Evolutionary conservation across 176 grass and related monocot genomes (phyloP), one percentile per base, ranked within the genome.

Genomic region (Secale cereale): DNA sequence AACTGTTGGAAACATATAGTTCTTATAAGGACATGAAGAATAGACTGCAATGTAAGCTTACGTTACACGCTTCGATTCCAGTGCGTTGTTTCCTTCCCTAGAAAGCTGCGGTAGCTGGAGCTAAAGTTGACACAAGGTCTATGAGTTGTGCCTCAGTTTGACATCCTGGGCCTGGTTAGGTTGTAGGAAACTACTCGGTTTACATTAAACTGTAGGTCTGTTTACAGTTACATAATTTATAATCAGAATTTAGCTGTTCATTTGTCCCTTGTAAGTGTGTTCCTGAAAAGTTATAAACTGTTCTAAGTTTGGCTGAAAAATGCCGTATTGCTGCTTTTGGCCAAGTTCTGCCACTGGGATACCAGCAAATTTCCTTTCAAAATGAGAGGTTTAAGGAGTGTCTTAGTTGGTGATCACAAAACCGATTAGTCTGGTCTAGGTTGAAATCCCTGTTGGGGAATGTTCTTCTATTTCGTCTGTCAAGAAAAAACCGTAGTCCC

Each of bases 261-360:
- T 52, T 46, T 59, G 22, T 15, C 22, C 65, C 27, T 75, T 50
- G 4, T 75, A 31, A 31, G 1, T 75, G 2, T 27, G 14, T 40
- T 27, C 60, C 14, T 40, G 57, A 62, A 28, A 61, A 79, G 57
- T 63, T 63, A 40, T 79, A 41, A 29, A 64, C 36, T 11, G 26
- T 15, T 40, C 6, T 66, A 80, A 80, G 40, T 67, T 80, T 66
- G 63, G 17, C 11, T 80, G 62, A 80, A 80, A 41, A 40, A 43
- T 36, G 15, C 32, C 11, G 2, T 61, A 63, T 61, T 40, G 12
- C 59, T 79, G 59, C 10, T 63, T 60, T 79, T 29, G 59, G 19
- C 15, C 6, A 28, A 62, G 23, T 63, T 10, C 77, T 28, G 14
- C 14, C 23, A 64, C 23, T 65, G 20, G 29, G 57, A 71, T 41